Percentiles rank a stretch among this genome's conserved stretches.
Conservation (phyloP, 2,329 filamentous ascomycete species). For the Colletotrichum liriopes region DNA sequence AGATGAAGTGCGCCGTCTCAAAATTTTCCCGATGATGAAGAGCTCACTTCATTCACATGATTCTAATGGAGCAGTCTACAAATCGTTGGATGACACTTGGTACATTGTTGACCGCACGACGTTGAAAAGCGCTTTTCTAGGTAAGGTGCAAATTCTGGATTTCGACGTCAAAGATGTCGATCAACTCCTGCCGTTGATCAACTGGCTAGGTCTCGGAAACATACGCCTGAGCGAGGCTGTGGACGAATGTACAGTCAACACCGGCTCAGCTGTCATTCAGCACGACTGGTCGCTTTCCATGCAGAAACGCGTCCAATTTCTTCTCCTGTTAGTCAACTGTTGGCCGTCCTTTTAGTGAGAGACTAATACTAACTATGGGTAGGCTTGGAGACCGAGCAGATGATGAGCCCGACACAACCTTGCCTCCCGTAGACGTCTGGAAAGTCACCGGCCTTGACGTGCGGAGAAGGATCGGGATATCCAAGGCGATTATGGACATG, state of each 20-base stretch:
- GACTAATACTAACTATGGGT: too few species aligned
- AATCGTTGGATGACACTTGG: background rate
- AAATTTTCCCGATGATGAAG: background rate
- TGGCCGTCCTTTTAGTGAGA: too few species aligned
- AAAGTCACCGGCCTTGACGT: too few species aligned
- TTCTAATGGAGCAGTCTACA: too few species aligned
- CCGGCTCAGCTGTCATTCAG: background rate
- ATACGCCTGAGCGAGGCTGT: background rate
- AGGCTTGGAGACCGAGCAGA: too few species aligned
- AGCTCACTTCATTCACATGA: too few species aligned
- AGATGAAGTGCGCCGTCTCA: too few species aligned
- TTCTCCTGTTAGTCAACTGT: background rate
- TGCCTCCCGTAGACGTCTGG: too few species aligned
- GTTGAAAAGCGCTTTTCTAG: background rate
- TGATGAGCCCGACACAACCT: too few species aligned
- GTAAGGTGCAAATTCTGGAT: background rate
- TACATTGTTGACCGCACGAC: background rate
- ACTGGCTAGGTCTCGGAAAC: background rate
- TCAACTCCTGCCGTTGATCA: background rate
- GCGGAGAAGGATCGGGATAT: background rate
- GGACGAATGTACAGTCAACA: background rate
- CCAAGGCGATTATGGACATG: background rate
- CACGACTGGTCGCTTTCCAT: background rate
- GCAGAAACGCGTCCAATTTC: background rate
- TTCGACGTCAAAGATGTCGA: background rate